These are phyloP conservation scores for Hortiboletus flavorubellus DNA, from an alignment of 768 basidiomycete genomes.

Conservation along the genomic window DNA sequence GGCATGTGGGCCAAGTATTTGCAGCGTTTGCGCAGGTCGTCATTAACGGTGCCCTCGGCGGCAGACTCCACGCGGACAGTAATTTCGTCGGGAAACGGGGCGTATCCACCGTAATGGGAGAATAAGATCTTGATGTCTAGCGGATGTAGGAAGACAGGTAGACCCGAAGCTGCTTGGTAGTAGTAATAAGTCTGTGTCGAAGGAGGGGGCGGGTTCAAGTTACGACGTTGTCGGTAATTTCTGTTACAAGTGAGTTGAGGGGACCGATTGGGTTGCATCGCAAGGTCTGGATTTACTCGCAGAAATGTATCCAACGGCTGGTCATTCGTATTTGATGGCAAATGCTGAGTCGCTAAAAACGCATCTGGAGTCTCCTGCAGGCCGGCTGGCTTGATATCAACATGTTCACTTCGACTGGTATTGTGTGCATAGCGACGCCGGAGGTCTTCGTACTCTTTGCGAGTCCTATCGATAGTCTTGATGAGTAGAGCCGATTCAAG, in stretches of 20 bases:
- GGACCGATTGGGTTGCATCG: slow-evolving; percentile 5
- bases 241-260: slow-evolving; percentile 31
- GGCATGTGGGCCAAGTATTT: slow-evolving; percentile 94
- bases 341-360: slow-evolving; percentile 47
- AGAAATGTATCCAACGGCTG: slow-evolving; percentile 2
- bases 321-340: slow-evolving; percentile 8
- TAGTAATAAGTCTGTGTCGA: slow-evolving; percentile 91
- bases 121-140: slow-evolving; percentile 93
- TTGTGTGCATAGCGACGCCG: slow-evolving; percentile 35
- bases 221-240: slow-evolving; percentile 60
- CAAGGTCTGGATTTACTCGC: slow-evolving; percentile 3
- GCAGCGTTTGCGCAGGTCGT: slow-evolving; percentile 90
- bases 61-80: slow-evolving; percentile 75
- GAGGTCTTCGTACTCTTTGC: slow-evolving; percentile 54
- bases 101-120: slow-evolving; percentile 76
- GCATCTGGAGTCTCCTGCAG: slow-evolving; percentile 53
- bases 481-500: slow-evolving; percentile 68
- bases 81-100: slow-evolving; percentile 81
- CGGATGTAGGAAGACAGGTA: slow-evolving; percentile 91
- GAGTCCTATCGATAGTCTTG: slow-evolving; percentile 60
- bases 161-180: slow-evolving; percentile 91
- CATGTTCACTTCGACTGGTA: slow-evolving; percentile 21
- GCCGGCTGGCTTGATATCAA: slow-evolving; percentile 10
- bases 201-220: slow-evolving; percentile 82
- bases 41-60: slow-evolving; percentile 80